Evolutionary conservation across 1,284 basidiomycete species (phyloP), one percentile per base, ranked within the genome.

Genomic region (Trametes polyzona): DNA sequence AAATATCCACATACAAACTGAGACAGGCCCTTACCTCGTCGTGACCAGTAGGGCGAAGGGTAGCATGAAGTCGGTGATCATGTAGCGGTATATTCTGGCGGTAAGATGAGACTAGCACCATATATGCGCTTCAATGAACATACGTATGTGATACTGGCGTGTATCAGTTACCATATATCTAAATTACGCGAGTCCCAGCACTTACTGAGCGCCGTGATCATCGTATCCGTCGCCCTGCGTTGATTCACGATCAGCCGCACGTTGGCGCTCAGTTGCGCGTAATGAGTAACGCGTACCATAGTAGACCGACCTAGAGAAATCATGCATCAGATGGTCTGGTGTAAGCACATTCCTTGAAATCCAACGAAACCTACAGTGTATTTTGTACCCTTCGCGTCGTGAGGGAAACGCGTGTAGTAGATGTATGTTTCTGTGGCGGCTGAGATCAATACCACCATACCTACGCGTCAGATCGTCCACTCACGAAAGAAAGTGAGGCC

Each of bases 401-500:
- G 67, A 0, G 76, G 72, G 44, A 70, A 78, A 16, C 72, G 70
- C 17, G 74, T 69, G 54, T 68, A 75, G 61, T 77, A 78, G 12
- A 78, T 67, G 61, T 77, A 78, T 4, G 69, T 67, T 61, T 77
- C 76, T 77, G 62, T 17, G 21, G 44, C 12, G 30, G 19, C 8
- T 19, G 24, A 14, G 17, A 14, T 23, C 19, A 19, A 24, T 23
- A 12, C 11, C 5, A n/a, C 3, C 14, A 24, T n/a, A 23, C 6
- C 3, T 10, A 5, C 36, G 16, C 19, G 23, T 11, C 16, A 8
- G n/a, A n/a, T n/a, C 2, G 12, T 24, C n/a, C 17, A 70, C 76
- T 19, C 53, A 76, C 77, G 77, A 66, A 77, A 77, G 65, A 78
- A 77, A 14, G 76, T 76, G 47, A 77, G 67, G 11, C 76, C 76